Base-by-base conservation (phyloP, 805 yeast genomes). In the Cyberlindnera galapagoensis region DNA sequence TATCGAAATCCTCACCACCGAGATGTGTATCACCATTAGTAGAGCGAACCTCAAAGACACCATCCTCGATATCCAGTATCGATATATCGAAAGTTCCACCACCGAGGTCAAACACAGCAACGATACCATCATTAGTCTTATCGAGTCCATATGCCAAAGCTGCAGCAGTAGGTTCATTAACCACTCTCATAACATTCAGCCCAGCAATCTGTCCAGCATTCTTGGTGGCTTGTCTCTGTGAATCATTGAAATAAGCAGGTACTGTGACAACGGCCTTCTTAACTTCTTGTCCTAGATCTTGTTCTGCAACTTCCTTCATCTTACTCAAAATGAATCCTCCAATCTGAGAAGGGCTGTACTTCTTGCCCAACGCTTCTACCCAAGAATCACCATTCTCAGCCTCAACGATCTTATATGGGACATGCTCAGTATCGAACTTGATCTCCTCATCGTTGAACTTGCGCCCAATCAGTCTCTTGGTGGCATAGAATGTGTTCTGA, bases 51-150 rank as follows among this genome's bases (percentile, higher is more conserved):
- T 81, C 88, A 54, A 82, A 81, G 8, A 82, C 84, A 36, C 87
- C 85, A 43, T 75, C 83, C 46, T 80, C 90, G 38, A 82, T 80
- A 43, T 82, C 86, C 39, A 82, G 60, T 33, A 82, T 67, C 8
- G 90, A 80, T 18, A 82, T 80, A 59, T 82, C 94, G 56, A 82
- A 82, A 18, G 94, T 82, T 34, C 94, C 94, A 35, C 94, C 94
- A 43, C 94, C 94, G 40, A 82, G 67, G 59, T 82, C 94, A 49
- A 78, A 82, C 15, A 66, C 72, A 3, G 72, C 72, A 27, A 65
- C 57, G 16, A 65, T 45, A 12, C 47, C 47, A n/a, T 46, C 51
- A 26, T 57, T 59, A 33, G 67, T 63, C 47, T 69, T 66, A 44
- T 78, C 82, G 18, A 80, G 61, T 28, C 92, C 92, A 52, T 81